phyloP scores from a whole-genome alignment of 169 alveolate species.

The Toxoplasma gondii region DNA sequence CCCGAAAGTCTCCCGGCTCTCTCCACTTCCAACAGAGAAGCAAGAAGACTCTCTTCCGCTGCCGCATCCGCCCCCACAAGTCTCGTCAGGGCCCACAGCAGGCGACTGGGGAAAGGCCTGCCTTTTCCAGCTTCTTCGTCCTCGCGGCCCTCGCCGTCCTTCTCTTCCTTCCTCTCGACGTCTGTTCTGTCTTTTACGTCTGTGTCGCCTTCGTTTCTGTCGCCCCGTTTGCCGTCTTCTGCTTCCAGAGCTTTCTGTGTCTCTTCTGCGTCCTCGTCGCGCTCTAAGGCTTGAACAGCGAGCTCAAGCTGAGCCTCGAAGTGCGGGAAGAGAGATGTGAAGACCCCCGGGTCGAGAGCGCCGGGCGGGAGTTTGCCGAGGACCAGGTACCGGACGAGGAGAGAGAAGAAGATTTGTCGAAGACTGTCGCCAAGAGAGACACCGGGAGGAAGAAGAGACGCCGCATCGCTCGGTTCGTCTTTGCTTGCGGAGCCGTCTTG shows the following conservation, averaged over 20 bases:
- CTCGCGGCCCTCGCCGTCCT: background rate
- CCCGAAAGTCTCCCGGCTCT: background rate
- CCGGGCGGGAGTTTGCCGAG: background rate
- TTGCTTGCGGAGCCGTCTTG: background rate
- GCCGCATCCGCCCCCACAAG: background rate
- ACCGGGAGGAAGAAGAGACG: too few species aligned
- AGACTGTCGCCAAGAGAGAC: background rate
- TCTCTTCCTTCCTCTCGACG: background rate
- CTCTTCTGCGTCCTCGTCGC: background rate
- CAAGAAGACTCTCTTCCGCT: background rate
- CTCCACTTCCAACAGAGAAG: background rate
- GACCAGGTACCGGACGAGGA: background rate
- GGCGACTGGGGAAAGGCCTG: background rate
- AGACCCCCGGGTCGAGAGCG: background rate
- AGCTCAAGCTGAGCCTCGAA: background rate
- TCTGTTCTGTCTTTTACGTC: background rate
- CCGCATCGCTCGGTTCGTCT: background rate
- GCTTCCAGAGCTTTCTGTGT: background rate
- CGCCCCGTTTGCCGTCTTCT: background rate
- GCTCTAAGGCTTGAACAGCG: background rate
- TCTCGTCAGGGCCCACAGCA: background rate
- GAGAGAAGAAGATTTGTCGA: background rate
- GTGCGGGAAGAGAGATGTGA: background rate
- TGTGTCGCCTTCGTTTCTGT: background rate
- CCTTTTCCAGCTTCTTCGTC: background rate